A percentile compares a stretch with the other conserved stretches of the same genome.
phyloP scores from a whole-genome alignment of 352 stramenopile genomes.

The Globisporangium megalacanthum region DNA sequence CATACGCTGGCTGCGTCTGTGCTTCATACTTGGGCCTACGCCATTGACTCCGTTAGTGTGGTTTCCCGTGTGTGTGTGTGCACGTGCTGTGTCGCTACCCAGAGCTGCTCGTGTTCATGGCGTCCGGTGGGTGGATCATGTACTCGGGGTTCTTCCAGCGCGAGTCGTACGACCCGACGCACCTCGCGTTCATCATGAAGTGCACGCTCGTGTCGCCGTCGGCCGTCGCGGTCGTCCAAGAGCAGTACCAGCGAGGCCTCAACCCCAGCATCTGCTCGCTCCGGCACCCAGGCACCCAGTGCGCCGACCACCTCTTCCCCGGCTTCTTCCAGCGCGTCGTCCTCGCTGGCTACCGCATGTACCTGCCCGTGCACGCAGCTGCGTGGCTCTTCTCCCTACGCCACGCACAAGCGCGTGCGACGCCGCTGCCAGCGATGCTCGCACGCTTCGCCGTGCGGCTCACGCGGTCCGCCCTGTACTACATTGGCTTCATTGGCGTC shows the following conservation, averaged over 20 bases:
- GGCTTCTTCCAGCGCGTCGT: constrained; percentile 37
- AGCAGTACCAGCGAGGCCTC: constrained; percentile 30
- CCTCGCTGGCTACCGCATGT: constrained; percentile 35
- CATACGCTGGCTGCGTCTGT: neutral
- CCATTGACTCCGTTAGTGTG: neutral
- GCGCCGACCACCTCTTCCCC: constrained; percentile 32
- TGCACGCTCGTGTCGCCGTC: constrained; percentile 40
- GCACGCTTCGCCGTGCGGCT: constrained; percentile 28
- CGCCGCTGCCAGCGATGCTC: constrained; percentile 22
- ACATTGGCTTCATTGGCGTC: constrained; percentile 41
- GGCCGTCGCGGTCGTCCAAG: constrained; percentile 28
- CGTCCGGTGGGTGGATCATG: constrained; percentile 51
- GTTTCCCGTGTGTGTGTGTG: neutral
- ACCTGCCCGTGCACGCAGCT: constrained; percentile 52
- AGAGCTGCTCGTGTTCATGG: constrained; percentile 53
- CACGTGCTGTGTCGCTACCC: neutral
- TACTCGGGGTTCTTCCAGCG: constrained; percentile 55
- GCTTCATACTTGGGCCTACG: neutral
- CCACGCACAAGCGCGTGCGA: constrained; percentile 29
- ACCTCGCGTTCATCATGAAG: constrained; percentile 56
- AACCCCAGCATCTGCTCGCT: constrained; percentile 45
- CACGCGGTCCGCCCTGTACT: constrained; percentile 47
- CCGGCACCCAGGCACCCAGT: constrained; percentile 35
- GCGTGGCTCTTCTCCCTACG: constrained; percentile 43
- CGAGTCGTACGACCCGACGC: constrained; percentile 46